Evolutionary conservation across 805 yeast genomes (phyloP).

Genomic region (Suhomyces prunicola): DNA sequence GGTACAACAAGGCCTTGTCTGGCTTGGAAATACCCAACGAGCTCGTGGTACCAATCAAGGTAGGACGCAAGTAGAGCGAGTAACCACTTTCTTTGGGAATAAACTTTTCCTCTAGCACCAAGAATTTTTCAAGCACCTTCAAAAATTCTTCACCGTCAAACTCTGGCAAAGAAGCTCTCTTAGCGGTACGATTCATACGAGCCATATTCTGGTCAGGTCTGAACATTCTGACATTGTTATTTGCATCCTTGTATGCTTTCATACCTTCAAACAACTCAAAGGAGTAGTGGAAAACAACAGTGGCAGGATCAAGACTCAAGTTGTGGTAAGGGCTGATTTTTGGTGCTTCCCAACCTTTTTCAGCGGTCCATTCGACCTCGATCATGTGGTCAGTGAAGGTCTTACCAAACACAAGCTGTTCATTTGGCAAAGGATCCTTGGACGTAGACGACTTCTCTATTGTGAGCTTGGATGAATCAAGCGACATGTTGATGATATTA

Average conservation of each 20-base stretch:
- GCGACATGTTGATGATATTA: conserved; percentile 6
- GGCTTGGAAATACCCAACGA: conserved; percentile 23
- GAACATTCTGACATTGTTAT: conserved; percentile 22
- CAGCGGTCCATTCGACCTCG: conserved; percentile 27
- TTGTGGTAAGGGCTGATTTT: conserved; percentile 26
- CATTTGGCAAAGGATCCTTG: conserved; percentile 22
- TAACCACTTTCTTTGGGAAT: conserved; percentile 25
- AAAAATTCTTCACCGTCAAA: conserved; percentile 26
- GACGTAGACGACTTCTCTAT: conserved; percentile 21
- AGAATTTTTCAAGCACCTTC: conserved; percentile 21
- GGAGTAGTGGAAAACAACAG: conserved; percentile 26
- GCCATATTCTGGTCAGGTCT: conserved; percentile 26
- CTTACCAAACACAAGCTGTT: conserved; percentile 24
- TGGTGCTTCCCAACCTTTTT: conserved; percentile 28
- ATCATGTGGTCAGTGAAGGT: conserved; percentile 29
- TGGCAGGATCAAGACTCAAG: conserved; percentile 23
- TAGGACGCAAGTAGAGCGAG: conserved; percentile 29
- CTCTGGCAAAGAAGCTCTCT: conserved; percentile 24
- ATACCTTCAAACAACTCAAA: conserved; percentile 30
- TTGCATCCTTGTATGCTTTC: conserved; percentile 27
- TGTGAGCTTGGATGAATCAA: conserved; percentile 21
- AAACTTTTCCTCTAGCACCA: conserved; percentile 20
- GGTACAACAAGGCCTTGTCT: conserved; percentile 22
- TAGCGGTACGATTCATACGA: conserved; percentile 25
- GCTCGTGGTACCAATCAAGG: conserved; percentile 26